These are phyloP conservation scores for Aureobasidium sp. DNA, from an alignment of 2,329 filamentous ascomycete genomes.

Conservation along the genomic window DNA sequence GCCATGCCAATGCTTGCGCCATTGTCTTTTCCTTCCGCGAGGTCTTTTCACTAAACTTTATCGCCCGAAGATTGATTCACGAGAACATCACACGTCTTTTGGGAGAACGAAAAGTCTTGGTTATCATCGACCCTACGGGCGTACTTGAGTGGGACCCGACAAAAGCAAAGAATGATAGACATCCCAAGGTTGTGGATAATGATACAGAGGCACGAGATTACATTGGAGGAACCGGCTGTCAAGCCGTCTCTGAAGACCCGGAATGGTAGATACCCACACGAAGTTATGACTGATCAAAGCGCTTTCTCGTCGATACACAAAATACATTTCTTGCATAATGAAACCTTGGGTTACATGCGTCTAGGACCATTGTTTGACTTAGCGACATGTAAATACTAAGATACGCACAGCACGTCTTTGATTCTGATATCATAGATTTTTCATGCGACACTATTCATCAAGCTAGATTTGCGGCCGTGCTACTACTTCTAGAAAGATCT, in stretches of 20 bases:
- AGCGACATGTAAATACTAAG: too few relatives aligned
- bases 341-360: not conserved
- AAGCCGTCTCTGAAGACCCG: slow-evolving; percentile 11
- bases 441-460: too few relatives aligned
- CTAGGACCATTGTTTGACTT: not conserved
- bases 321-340: not conserved
- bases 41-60: slow-evolving; percentile 22
- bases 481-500: too few relatives aligned
- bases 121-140: slow-evolving; percentile 20
- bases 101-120: slow-evolving; percentile 16
- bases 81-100: slow-evolving; percentile 20
- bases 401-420: too few relatives aligned
- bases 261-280: slow-evolving; percentile 3
- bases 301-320: not conserved
- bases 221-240: slow-evolving; percentile 21
- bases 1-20: slow-evolving; percentile 21
- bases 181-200: slow-evolving; percentile 20
- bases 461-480: too few relatives aligned
- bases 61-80: slow-evolving; percentile 20
- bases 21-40: slow-evolving; percentile 23
- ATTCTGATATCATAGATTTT: too few relatives aligned
- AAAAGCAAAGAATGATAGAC: slow-evolving; percentile 15
- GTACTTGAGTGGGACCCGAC: slow-evolving; percentile 20
- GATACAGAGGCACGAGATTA: slow-evolving; percentile 20
- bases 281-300: not conserved